Evolutionary conservation across 345 rosid species (phyloP).

Genomic region (Garcia nutans): DNA sequence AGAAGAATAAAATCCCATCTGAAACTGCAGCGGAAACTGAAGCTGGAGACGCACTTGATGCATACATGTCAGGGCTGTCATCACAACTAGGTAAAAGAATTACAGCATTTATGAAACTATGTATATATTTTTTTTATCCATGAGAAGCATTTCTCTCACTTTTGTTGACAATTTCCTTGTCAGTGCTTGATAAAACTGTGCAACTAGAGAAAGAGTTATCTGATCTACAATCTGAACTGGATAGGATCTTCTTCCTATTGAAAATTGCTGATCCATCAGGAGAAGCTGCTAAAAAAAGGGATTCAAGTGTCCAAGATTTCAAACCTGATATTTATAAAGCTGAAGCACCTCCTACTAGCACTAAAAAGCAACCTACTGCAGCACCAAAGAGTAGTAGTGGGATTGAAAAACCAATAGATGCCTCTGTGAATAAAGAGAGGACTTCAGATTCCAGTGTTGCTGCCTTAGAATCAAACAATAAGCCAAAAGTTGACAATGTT

Average conservation of each 20-base stretch:
- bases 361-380: constrained; percentile 30
- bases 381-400: constrained; percentile 36
- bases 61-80: constrained; percentile 87
- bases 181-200: constrained; percentile 68
- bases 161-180: constrained; percentile 9
- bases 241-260: constrained; percentile 66
- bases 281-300: constrained; percentile 70
- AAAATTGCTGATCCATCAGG: constrained; percentile 92
- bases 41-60: constrained; percentile 81
- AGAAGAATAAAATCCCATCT: constrained; percentile 59
- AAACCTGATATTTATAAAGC: constrained; percentile 23
- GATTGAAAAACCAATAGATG: constrained; percentile 33
- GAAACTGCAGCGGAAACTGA: constrained; percentile 47
- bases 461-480: constrained; percentile 20
- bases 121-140: neutral
- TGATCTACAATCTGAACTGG: constrained; percentile 65
- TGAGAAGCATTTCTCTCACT: neutral
- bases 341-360: constrained; percentile 32
- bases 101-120: neutral
- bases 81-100: constrained; percentile 66
- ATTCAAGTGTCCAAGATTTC: constrained; percentile 40
- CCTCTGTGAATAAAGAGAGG: constrained; percentile 31
- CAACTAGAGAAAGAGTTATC: constrained; percentile 66
- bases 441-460: constrained; percentile 25
- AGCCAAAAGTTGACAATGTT: constrained; percentile 40